These are phyloP conservation scores for Sporisorium iseilematis-ciliati DNA, from an alignment of 1,284 basidiomycete genomes.

Conservation along the genomic window DNA sequence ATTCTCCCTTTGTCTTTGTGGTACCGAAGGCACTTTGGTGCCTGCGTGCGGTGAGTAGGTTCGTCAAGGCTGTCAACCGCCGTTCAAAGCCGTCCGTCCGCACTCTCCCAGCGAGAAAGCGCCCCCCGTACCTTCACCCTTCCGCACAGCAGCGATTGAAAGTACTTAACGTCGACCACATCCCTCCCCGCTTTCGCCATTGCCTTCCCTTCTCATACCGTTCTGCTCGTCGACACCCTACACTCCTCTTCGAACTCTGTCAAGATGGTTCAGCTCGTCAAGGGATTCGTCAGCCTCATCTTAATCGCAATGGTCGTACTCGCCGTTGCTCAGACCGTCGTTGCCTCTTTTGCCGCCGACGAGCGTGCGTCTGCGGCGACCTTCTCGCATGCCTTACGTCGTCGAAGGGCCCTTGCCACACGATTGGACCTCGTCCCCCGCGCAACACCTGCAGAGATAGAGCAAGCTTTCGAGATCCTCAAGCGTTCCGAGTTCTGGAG, in stretches of 20 bases:
- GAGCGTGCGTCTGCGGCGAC: background rate
- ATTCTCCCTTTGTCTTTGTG: background rate
- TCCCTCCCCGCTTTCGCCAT: background rate
- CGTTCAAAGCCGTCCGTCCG: too few relatives aligned
- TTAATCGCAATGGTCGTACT: slow-evolving; percentile 15
- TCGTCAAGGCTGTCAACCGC: too few relatives aligned
- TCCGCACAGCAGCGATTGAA: background rate
- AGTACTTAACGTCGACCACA: background rate
- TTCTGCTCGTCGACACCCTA: background rate
- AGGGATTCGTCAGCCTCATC: slow-evolving; percentile 19
- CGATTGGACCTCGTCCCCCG: slow-evolving; percentile 28
- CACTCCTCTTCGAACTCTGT: background rate
- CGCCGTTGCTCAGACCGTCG: slow-evolving; percentile 3
- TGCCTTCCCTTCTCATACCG: background rate
- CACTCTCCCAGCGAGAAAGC: too few relatives aligned
- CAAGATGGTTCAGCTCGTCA: slow-evolving; percentile 24
- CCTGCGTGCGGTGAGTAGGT: too few relatives aligned
- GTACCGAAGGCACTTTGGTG: too few relatives aligned
- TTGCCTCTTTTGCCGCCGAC: slow-evolving; percentile 1
- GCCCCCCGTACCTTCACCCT: background rate
- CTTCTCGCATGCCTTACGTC: slow-evolving; percentile 23
- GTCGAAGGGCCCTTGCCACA: slow-evolving; percentile 16
- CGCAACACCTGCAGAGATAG: slow-evolving; percentile 25
- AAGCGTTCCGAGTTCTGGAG: slow-evolving; percentile 23
- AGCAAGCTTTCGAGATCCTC: slow-evolving; percentile 30